These are phyloP conservation scores for Dalechampia spathulata DNA, from an alignment of 441 rosid genomes.

Conservation along the genomic window DNA sequence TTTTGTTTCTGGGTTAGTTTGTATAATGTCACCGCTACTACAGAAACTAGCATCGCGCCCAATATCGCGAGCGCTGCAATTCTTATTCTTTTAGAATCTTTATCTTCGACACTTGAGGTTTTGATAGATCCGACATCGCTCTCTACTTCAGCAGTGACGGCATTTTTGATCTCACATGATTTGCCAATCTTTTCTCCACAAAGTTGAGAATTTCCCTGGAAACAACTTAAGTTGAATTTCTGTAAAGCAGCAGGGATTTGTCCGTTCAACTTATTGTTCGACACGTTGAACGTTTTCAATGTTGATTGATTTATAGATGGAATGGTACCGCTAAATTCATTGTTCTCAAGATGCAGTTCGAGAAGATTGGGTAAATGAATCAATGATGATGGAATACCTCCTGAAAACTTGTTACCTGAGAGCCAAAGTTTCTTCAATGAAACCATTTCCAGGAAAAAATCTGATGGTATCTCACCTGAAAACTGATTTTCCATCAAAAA, in stretches of 20 bases:
- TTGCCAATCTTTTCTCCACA: constrained; percentile 36
- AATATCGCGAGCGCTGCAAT: constrained; percentile 27
- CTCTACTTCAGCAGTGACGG: not conserved
- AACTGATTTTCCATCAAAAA: constrained; percentile 54
- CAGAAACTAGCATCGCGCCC: constrained; percentile 23
- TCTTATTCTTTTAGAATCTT: constrained; percentile 4
- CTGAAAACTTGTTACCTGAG: constrained; percentile 50
- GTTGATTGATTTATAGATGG: constrained; percentile 31
- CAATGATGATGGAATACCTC: constrained; percentile 47
- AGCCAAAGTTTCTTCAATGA: constrained; percentile 51
- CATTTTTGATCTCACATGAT: constrained; percentile 14
- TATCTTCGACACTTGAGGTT: no score
- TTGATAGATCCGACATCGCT: no score
- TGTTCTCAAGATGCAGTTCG: constrained; percentile 55
- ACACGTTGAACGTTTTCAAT: constrained; percentile 36
- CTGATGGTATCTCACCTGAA: constrained; percentile 47
- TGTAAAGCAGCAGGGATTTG: constrained; percentile 45
- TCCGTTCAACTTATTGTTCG: constrained; percentile 52
- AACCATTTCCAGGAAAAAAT: constrained; percentile 41
- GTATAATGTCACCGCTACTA: constrained; percentile 18
- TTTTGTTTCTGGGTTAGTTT: constrained; percentile 18
- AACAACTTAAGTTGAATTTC: constrained; percentile 28
- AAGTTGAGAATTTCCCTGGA: constrained; percentile 49
- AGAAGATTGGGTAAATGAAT: constrained; percentile 31
- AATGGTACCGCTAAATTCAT: constrained; percentile 42